Evolutionary conservation across 2,329 filamentous ascomycete species (phyloP).

Genomic region (Sclerotinia glacialis): DNA sequence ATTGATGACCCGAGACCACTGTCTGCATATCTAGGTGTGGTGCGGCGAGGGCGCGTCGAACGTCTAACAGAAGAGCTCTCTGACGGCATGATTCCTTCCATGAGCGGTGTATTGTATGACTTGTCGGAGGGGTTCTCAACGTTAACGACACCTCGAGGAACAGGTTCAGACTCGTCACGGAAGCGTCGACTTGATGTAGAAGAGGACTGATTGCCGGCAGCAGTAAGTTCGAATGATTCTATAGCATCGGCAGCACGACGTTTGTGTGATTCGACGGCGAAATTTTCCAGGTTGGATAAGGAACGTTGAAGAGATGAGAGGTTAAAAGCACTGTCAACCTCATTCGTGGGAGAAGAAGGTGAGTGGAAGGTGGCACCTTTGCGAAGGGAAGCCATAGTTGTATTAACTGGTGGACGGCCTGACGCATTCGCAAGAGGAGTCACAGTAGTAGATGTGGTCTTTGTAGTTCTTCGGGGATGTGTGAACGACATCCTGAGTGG

Average conservation of each 20-base stretch:
- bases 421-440: conserved; percentile 45
- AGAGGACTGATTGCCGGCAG: conserved; percentile 43
- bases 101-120: conserved; percentile 35
- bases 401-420: conserved; percentile 50
- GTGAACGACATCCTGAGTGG: conserved; percentile 39
- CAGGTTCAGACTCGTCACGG: conserved; percentile 56
- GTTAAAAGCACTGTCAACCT: conserved; percentile 31
- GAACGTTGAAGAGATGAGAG: conserved; percentile 56
- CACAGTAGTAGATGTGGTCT: conserved; percentile 43
- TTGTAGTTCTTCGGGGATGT: conserved; percentile 41
- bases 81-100: conserved; percentile 45
- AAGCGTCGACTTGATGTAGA: conserved; percentile 44
- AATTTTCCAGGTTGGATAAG: conserved; percentile 68
- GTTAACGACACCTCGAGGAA: conserved; percentile 58
- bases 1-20: conserved; percentile 86
- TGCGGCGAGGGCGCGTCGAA: conserved; percentile 54
- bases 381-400: conserved; percentile 55
- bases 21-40: conserved; percentile 68
- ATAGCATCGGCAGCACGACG: conserved; percentile 66
- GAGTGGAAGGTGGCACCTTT: conserved; percentile 66
- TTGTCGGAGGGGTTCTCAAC: conserved; percentile 46
- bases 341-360: conserved; percentile 40
- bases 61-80: conserved; percentile 47
- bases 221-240: conserved; percentile 62
- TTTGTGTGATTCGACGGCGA: conserved; percentile 61